Evolutionary conservation across 164 flowering plant genomes (phyloP).

Genomic region (Piper betle): DNA sequence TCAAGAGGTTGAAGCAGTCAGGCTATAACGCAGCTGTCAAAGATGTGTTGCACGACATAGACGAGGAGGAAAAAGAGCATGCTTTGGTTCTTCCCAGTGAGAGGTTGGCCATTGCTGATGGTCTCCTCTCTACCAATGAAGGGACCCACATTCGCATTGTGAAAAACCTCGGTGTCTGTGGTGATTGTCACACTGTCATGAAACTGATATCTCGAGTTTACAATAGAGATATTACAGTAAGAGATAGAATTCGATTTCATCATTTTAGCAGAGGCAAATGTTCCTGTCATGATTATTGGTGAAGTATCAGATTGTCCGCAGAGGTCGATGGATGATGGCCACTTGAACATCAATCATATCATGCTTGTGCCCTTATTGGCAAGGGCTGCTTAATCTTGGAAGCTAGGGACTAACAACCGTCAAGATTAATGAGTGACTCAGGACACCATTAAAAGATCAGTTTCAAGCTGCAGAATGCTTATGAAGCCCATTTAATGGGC

Average conservation of each 20-base stretch:
- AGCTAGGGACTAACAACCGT: too few relatives aligned
- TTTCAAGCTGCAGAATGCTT: too few relatives aligned
- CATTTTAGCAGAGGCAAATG: conserved; percentile 5
- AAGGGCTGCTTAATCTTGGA: too few relatives aligned
- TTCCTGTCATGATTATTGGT: conserved; percentile 6
- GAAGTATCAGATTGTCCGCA: background rate
- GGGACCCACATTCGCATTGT: conserved; percentile 5
- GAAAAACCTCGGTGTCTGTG: conserved; percentile 7
- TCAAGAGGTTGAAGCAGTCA: background rate
- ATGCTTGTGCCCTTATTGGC: too few relatives aligned
- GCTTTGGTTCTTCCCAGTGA: conserved; percentile 3
- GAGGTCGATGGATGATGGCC: too few relatives aligned
- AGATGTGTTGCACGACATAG: conserved; percentile 7
- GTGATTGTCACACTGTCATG: conserved; percentile 4
- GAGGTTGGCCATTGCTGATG: conserved; percentile 5
- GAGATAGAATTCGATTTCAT: conserved; percentile 7
- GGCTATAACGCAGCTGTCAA: conserved; percentile 1
- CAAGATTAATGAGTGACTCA: too few relatives aligned
- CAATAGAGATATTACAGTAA: conserved; percentile 5
- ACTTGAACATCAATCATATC: too few relatives aligned
- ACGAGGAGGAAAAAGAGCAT: conserved; percentile 7
- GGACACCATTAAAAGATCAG: too few relatives aligned
- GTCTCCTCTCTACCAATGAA: background rate
- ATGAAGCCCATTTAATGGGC: too few relatives aligned
- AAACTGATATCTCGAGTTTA: conserved; percentile 3